Evolutionary conservation across 495 filamentous ascomycete genomes (phyloP), one percentile per base, ranked within the genome.

Genomic region (Lophium mytilinum): DNA sequence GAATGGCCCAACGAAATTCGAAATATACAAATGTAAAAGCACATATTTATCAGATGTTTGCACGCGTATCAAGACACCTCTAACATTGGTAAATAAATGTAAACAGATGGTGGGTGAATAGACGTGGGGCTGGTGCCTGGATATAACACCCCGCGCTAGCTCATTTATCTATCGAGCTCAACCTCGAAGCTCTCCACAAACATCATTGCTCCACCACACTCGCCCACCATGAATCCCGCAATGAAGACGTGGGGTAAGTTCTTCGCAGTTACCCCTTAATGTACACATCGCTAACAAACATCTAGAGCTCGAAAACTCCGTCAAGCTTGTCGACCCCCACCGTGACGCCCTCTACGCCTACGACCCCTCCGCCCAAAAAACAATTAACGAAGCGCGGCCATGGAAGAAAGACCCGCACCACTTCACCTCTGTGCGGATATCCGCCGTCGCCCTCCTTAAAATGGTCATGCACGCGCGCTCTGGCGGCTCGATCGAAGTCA

Each of bases 391-490:
- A 4, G 75, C 74, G n/a, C 80, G 80, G 33, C 90, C 94, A 37
- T 97, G 94, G 93, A 70, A 71, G 53, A 78, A 76, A n/a, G 81
- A 96, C 69, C 87, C 86, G 0, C 77, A 89, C 69, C 83, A 96
- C 77, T 99, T 96, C 83, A 90, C 93, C 69, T 77, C 85, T 37
- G 87, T 97, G 21, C 89, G 91, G 62, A 91, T 99, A 71, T 92
- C 89, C 40, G 89, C 94, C 39, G 83, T 94, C 19, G 94, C 94
- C 5, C 82, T 99, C 11, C 78, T 97, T 60, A 99, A 99, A 74
- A 99, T 99, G 94, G 89, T 95, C 55, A 97, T 96, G 89, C 94
- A 99, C 70, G 94, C 94, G 1, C 87, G 94, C 18, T 88, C 87
- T 0, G 94, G 94, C 49, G 92, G 93, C 15, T 83, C 83, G 1